A percentile compares a stretch with the other conserved stretches of the same genome.
Evolutionary conservation across 306 rosid genomes (phyloP).

Genomic region (Spatholobus suberectus): DNA sequence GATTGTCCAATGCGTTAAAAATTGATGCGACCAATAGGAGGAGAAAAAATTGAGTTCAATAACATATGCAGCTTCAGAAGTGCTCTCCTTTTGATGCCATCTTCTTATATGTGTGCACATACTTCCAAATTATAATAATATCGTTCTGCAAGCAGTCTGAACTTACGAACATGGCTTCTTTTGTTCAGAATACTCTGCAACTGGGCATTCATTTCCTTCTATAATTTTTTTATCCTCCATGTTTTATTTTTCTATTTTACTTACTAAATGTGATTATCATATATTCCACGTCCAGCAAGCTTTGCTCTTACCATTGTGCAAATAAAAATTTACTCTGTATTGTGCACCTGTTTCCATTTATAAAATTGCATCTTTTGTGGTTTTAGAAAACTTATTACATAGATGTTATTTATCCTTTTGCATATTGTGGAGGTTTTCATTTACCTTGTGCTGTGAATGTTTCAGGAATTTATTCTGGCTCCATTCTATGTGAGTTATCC

Average conservation of each 20-base stretch:
- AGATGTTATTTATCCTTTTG: not conserved
- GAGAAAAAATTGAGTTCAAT: not conserved
- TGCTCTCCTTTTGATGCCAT: constrained; percentile 3
- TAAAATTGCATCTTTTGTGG: not conserved
- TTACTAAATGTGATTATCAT: not conserved
- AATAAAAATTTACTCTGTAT: not conserved
- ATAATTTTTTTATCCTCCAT: constrained; percentile 1
- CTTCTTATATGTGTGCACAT: not conserved
- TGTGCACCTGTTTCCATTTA: not conserved
- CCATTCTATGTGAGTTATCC: constrained; percentile 95
- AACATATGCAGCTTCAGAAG: not conserved
- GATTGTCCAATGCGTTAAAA: not conserved
- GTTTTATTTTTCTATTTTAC: not conserved
- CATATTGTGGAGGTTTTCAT: not conserved
- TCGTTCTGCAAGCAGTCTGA: not conserved
- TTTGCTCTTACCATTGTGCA: not conserved
- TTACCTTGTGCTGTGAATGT: constrained; percentile 38
- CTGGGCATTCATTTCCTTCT: not conserved
- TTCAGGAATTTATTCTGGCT: constrained; percentile 85
- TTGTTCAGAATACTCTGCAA: not conserved
- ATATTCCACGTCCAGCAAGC: constrained; percentile 6
- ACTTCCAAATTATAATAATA: not conserved
- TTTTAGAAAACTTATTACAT: not conserved
- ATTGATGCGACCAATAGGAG: not conserved
- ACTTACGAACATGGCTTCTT: constrained; percentile 4